Conservation (phyloP, 2,329 filamentous ascomycete species). For the Apiospora hydei region DNA sequence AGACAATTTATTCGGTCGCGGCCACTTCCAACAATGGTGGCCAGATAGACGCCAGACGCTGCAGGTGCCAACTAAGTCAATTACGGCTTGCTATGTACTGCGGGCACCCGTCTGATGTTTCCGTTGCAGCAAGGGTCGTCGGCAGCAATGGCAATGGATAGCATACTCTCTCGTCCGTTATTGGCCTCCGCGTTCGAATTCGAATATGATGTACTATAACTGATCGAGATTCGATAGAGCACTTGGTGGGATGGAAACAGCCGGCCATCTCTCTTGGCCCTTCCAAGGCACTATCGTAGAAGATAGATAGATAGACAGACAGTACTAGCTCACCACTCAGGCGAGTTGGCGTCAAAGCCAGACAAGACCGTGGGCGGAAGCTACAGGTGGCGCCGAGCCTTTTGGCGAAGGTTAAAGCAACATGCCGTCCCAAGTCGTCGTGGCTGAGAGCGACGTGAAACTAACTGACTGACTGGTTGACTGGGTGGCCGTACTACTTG, state of each 20-base stretch:
- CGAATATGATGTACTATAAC: background rate
- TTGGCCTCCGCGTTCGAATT: background rate
- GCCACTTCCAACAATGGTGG: too few relatives aligned
- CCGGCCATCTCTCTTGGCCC: background rate
- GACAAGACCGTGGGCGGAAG: background rate
- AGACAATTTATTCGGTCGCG: background rate
- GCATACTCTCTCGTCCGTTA: background rate
- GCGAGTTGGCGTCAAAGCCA: background rate
- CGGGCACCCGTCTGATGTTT: conserved; percentile 1
- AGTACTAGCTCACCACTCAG: background rate
- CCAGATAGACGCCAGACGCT: conserved; percentile 3
- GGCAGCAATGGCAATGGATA: background rate
- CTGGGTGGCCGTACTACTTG: background rate
- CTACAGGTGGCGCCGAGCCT: background rate
- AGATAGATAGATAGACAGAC: background rate
- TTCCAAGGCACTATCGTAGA: background rate
- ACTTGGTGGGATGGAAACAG: background rate
- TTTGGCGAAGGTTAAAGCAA: conserved; percentile 12
- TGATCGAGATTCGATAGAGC: conserved; percentile 16
- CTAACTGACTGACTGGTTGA: background rate
- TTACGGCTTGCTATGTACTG: background rate
- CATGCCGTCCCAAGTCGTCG: conserved; percentile 9
- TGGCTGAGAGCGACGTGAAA: background rate
- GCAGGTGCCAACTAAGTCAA: background rate
- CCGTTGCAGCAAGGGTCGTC: background rate